These are phyloP conservation scores for Rutstroemia sp. DNA, from an alignment of 2,329 filamentous ascomycete genomes.

Conservation along the genomic window DNA sequence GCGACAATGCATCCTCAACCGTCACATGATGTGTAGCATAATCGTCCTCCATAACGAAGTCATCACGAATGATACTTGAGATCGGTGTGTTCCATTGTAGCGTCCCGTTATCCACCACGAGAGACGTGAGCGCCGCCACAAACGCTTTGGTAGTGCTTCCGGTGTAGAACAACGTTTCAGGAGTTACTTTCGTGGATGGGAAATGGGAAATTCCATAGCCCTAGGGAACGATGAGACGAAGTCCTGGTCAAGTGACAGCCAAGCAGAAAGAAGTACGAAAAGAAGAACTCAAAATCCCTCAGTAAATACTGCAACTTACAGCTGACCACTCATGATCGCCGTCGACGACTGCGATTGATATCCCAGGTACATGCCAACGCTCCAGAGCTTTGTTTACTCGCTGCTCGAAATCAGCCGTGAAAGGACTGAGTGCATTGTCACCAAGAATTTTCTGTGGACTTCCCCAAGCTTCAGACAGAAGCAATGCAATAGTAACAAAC, in stretches of 20 bases:
- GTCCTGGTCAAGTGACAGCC: not conserved
- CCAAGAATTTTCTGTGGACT: not conserved
- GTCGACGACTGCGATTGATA: slow-evolving; percentile 42
- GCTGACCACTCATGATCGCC: slow-evolving; percentile 35
- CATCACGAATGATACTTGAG: slow-evolving; percentile 39
- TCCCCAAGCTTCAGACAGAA: not conserved
- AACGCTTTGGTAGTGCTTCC: slow-evolving; percentile 52
- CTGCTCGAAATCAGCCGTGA: slow-evolving; percentile 16
- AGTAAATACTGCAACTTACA: slow-evolving; percentile 26
- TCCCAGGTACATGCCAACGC: slow-evolving; percentile 40
- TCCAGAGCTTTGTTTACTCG: slow-evolving; percentile 29
- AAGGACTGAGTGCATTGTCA: slow-evolving; percentile 6
- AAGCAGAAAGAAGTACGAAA: not conserved
- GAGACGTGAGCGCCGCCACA: slow-evolving; percentile 41
- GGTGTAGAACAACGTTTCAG: slow-evolving; percentile 45
- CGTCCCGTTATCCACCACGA: slow-evolving; percentile 41
- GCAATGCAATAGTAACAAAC: not conserved
- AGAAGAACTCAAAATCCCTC: not conserved
- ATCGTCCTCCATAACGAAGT: slow-evolving; percentile 42
- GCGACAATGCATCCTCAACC: slow-evolving; percentile 45
- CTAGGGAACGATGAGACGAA: slow-evolving; percentile 18
- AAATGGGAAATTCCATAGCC: slow-evolving; percentile 34
- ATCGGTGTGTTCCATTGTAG: slow-evolving; percentile 42
- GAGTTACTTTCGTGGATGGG: slow-evolving; percentile 33
- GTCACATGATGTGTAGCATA: slow-evolving; percentile 43